These are phyloP conservation scores for Cladophialophora yegresii DNA, from an alignment of 2,329 filamentous ascomycete species.

Conservation along the genomic window DNA sequence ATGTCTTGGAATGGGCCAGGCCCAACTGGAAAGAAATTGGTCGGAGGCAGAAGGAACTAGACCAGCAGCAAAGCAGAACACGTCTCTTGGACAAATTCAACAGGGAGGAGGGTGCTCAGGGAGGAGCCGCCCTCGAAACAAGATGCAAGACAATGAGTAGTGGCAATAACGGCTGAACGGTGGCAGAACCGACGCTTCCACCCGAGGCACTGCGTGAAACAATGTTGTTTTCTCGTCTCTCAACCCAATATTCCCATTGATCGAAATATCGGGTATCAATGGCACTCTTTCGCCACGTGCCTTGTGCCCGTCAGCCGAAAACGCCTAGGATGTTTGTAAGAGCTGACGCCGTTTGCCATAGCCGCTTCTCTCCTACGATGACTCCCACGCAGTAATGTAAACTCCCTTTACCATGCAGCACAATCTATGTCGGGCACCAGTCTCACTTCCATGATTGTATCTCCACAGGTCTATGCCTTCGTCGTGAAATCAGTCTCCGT, in stretches of 20 bases:
- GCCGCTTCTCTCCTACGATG: neutral
- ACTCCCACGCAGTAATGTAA: neutral
- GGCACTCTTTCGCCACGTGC: neutral
- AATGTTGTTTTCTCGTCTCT: neutral
- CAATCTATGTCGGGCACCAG: neutral
- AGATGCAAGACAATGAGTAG: neutral
- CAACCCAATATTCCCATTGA: neutral
- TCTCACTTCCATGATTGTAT: neutral
- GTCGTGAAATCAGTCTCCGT: slow-evolving; percentile 88
- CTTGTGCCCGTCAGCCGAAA: neutral
- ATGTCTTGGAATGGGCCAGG: slow-evolving; percentile 20
- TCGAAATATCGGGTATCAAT: neutral
- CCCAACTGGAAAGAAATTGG: slow-evolving; percentile 19
- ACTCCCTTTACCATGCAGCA: neutral
- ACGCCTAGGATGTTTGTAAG: neutral
- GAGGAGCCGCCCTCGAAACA: neutral
- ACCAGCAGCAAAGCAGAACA: slow-evolving; percentile 6
- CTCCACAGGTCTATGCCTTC: slow-evolving; percentile 42
- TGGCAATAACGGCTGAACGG: neutral
- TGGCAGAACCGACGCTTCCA: neutral
- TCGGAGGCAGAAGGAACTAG: slow-evolving; percentile 20
- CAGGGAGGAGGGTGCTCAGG: neutral
- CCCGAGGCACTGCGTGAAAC: neutral
- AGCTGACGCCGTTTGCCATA: neutral
- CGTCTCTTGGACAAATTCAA: slow-evolving; percentile 13